Conservation (phyloP, 495 filamentous ascomycete species). For the Penicillium turbatum region DNA sequence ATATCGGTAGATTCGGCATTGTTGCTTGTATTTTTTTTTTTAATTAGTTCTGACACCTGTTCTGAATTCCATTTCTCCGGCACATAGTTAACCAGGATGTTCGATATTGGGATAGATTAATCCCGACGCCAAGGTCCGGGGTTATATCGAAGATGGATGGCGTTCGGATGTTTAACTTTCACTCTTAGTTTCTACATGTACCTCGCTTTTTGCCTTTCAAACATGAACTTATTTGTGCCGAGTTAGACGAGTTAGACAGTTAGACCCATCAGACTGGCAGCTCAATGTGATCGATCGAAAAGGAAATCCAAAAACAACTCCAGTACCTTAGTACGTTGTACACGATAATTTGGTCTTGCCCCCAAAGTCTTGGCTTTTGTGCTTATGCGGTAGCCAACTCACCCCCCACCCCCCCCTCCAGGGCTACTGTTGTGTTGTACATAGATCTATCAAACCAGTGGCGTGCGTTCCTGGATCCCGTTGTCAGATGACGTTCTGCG, state of each 20-base stretch:
- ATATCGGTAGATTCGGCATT: not conserved
- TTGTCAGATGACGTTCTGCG: constrained; percentile 12
- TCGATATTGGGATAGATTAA: too few relatives aligned
- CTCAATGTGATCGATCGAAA: not conserved
- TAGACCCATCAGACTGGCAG: not conserved
- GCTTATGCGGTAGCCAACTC: constrained; percentile 7
- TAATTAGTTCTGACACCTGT: too few relatives aligned
- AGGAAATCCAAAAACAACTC: not conserved
- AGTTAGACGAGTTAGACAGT: too few relatives aligned
- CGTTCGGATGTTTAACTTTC: too few relatives aligned
- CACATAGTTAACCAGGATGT: too few relatives aligned
- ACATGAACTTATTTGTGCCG: too few relatives aligned
- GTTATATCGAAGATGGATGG: too few relatives aligned
- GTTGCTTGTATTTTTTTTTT: too few relatives aligned
- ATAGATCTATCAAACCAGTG: constrained; percentile 23
- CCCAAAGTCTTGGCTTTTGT: not conserved
- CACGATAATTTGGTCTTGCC: not conserved
- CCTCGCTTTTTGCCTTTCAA: too few relatives aligned
- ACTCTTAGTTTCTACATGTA: too few relatives aligned
- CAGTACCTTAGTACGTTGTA: not conserved
- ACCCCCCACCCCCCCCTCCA: not conserved
- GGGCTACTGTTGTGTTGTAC: too few relatives aligned
- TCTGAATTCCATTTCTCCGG: too few relatives aligned
- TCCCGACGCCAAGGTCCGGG: constrained; percentile 9
- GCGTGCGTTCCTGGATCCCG: constrained; percentile 30